Evolutionary conservation across 129 eudicot species (phyloP).

Genomic region (Smallanthus sonchifolius): DNA sequence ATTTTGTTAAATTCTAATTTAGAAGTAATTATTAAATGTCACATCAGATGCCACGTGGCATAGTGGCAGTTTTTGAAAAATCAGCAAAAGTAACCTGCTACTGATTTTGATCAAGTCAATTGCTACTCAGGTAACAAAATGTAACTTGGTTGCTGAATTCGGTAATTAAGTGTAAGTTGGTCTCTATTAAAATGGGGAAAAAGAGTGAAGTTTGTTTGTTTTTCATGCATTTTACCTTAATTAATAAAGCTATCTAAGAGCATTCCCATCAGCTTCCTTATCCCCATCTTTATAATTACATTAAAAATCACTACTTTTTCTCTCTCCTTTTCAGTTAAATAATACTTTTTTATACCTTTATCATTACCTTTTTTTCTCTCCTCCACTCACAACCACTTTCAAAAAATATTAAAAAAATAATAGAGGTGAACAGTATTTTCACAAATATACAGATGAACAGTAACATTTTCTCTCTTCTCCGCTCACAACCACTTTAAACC

Average conservation of each 20-base stretch:
- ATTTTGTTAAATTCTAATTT: not conserved
- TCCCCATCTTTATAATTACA: too few relatives aligned
- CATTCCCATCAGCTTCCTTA: too few relatives aligned
- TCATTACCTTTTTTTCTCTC: too few relatives aligned
- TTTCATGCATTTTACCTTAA: not conserved
- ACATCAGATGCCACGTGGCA: not conserved
- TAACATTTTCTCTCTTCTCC: too few relatives aligned
- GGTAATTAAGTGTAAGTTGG: not conserved
- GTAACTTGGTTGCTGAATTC: not conserved
- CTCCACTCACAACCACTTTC: too few relatives aligned
- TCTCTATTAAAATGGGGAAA: not conserved
- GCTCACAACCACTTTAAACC: too few relatives aligned
- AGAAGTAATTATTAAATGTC: not conserved
- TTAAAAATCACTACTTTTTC: too few relatives aligned
- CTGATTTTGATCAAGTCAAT: not conserved
- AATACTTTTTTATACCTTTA: too few relatives aligned
- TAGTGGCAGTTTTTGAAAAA: not conserved
- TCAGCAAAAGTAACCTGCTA: not conserved
- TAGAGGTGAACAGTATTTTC: not conserved
- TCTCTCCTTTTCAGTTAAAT: too few relatives aligned
- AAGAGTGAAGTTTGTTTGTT: not conserved
- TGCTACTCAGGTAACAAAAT: not conserved
- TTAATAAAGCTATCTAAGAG: too few relatives aligned
- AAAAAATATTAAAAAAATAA: too few relatives aligned
- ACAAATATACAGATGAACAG: too few relatives aligned